These are phyloP conservation scores for Brassica rapa DNA, from an alignment of 345 rosid species.

Conservation along the genomic window DNA sequence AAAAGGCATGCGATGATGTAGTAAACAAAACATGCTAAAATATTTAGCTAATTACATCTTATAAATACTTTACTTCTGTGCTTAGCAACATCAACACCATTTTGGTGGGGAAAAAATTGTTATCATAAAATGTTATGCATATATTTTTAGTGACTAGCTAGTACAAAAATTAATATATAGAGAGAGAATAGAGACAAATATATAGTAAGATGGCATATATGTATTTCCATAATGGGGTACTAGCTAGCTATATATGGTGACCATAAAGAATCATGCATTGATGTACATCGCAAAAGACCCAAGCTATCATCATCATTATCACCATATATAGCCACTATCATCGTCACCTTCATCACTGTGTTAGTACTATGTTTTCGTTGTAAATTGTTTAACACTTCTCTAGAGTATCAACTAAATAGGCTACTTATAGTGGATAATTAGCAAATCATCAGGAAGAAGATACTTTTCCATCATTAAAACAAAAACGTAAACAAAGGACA, in stretches of 20 bases:
- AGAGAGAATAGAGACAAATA: neutral
- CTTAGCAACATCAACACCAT: neutral
- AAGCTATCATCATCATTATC: slow-evolving; percentile 11
- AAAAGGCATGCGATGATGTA: neutral
- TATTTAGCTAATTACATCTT: neutral
- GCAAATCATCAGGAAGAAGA: slow-evolving; percentile 51
- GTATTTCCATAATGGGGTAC: slow-evolving; percentile 10
- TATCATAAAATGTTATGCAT: neutral
- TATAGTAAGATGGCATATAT: neutral
- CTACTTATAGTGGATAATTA: slow-evolving; percentile 3
- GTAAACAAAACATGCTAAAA: slow-evolving; percentile 2
- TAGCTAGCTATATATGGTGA: neutral
- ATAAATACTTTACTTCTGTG: neutral
- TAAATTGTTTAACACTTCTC: neutral
- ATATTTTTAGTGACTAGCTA: neutral
- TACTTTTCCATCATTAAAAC: slow-evolving; percentile 50
- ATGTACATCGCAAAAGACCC: slow-evolving; percentile 32
- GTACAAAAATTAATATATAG: neutral
- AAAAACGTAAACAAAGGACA: neutral
- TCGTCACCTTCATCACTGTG: slow-evolving; percentile 19
- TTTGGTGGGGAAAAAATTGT: neutral
- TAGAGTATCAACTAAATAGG: neutral
- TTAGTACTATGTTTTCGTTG: slow-evolving; percentile 24
- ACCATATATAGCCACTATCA: slow-evolving; percentile 12
- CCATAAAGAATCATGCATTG: slow-evolving; percentile 34